phyloP scores from a whole-genome alignment of 2,329 filamentous ascomycete species.

The Colletotrichum truncatum region DNA sequence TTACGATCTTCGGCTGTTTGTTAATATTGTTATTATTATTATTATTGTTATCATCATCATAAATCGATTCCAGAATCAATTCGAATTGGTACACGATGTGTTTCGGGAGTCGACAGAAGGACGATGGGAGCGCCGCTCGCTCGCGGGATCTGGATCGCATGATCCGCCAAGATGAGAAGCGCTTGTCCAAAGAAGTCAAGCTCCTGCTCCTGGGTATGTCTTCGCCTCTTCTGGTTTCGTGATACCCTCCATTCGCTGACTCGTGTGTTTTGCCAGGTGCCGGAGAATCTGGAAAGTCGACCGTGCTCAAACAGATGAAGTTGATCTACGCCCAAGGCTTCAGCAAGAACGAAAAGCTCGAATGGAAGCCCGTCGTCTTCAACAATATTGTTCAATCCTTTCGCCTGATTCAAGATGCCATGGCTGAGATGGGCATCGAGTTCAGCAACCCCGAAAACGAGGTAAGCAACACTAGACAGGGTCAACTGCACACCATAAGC shows the following conservation, averaged over 20 bases:
- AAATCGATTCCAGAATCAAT: not conserved
- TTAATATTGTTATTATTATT: no score
- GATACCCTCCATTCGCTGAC: not conserved
- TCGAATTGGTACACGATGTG: slow-evolving; percentile 60
- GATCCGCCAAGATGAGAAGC: slow-evolving; percentile 89
- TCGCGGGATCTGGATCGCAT: slow-evolving; percentile 85
- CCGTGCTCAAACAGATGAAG: slow-evolving; percentile 98
- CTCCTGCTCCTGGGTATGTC: slow-evolving; percentile 86
- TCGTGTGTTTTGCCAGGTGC: slow-evolving; percentile 69
- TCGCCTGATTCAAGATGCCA: slow-evolving; percentile 88
- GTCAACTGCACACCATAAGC: slow-evolving; percentile 29
- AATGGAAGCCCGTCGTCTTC: slow-evolving; percentile 96
- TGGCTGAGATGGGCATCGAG: slow-evolving; percentile 83
- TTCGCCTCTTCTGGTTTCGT: not conserved
- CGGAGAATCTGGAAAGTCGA: slow-evolving; percentile 92
- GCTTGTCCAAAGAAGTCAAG: slow-evolving; percentile 88
- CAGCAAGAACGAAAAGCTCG: slow-evolving; percentile 86
- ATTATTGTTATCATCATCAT: no score
- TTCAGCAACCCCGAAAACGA: slow-evolving; percentile 84
- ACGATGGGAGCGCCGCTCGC: slow-evolving; percentile 60
- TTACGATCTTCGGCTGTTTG: no score
- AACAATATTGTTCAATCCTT: slow-evolving; percentile 94
- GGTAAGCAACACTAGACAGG: slow-evolving; percentile 58
- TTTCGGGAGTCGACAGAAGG: slow-evolving; percentile 66
- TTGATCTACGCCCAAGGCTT: slow-evolving; percentile 96